Evolutionary conservation across 2,329 filamentous ascomycete genomes (phyloP).

Genomic region (Arachnomyces sp.): DNA sequence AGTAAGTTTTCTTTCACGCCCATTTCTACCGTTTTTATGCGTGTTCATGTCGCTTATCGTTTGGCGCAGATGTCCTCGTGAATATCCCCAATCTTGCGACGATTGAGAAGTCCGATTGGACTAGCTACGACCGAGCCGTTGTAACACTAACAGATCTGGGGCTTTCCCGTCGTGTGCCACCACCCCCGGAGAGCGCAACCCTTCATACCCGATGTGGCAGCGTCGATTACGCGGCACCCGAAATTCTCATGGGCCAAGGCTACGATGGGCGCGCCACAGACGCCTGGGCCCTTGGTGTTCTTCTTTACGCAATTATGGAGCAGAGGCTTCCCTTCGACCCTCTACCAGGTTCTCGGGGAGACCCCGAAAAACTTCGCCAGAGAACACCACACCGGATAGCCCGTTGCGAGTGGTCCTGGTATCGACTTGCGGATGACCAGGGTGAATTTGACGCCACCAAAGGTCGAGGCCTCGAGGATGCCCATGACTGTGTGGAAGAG

Average conservation of each 20-base stretch:
- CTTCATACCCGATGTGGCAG: conserved; percentile 91
- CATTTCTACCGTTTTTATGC: conserved; percentile 4
- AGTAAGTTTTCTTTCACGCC: conserved; percentile 50
- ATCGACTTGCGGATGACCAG: conserved; percentile 71
- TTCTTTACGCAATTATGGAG: conserved; percentile 89
- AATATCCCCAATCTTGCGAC: conserved; percentile 67
- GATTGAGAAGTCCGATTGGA: conserved; percentile 59
- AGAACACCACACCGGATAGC: conserved; percentile 91
- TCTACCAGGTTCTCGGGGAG: conserved; percentile 63
- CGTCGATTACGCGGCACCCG: conserved; percentile 93
- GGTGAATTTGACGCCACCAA: conserved; percentile 74
- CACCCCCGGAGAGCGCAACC: conserved; percentile 66
- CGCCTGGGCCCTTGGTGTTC: conserved; percentile 88
- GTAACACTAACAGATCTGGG: conserved; percentile 88
- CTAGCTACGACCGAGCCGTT: conserved; percentile 69
- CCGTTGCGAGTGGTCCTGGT: conserved; percentile 91
- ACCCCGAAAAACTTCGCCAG: conserved; percentile 66
- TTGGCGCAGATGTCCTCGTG: conserved; percentile 76
- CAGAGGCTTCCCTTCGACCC: conserved; percentile 90
- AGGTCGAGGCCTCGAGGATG: conserved; percentile 60
- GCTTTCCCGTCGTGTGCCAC: conserved; percentile 71
- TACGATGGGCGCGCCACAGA: conserved; percentile 91
- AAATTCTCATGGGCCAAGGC: conserved; percentile 88
- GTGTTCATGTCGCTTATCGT: conserved; percentile 13
- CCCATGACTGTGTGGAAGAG: conserved; percentile 72